Conservation (phyloP, 2,329 filamentous ascomycete species). For the Arachnomyces sp. region DNA sequence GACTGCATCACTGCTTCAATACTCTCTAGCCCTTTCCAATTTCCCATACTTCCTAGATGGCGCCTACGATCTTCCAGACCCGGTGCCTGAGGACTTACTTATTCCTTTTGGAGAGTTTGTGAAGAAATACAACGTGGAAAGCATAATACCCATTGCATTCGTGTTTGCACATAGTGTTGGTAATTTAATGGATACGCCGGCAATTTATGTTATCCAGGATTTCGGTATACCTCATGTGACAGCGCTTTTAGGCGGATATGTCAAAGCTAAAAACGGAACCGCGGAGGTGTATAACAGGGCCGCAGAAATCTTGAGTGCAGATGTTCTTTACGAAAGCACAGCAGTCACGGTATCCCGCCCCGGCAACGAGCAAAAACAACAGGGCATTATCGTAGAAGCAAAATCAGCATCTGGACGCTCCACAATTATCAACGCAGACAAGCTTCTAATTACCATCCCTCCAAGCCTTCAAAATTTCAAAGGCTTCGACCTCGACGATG, state of each 20-base stretch:
- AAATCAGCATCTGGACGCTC: conserved; percentile 12
- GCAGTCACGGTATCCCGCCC: conserved; percentile 26
- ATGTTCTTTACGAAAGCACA: conserved; percentile 30
- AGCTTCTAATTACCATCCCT: conserved; percentile 30
- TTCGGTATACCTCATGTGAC: conserved; percentile 22
- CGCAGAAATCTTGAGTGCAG: conserved; percentile 24
- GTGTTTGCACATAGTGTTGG: conserved; percentile 14
- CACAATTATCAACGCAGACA: conserved; percentile 25
- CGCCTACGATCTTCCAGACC: conserved; percentile 20
- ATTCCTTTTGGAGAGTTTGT: conserved; percentile 23
- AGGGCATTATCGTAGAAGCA: conserved; percentile 13
- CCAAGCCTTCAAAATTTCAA: conserved; percentile 26
- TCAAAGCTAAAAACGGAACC: conserved; percentile 31
- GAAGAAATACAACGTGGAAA: conserved; percentile 17
- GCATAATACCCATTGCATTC: conserved; percentile 14
- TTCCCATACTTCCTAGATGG: conserved; percentile 10
- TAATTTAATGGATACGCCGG: conserved; percentile 15
- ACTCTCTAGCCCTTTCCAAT: conserved; percentile 5
- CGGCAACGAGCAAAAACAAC: conserved; percentile 20
- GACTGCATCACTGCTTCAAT: conserved; percentile 7
- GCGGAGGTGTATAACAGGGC: conserved; percentile 34
- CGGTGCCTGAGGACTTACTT: conserved; percentile 23
- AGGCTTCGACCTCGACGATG: conserved; percentile 23
- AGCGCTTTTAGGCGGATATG: conserved; percentile 23
- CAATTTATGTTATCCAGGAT: conserved; percentile 19